Evolutionary conservation across 176 grass and related monocot species (phyloP), one percentile per base, ranked within the genome.

Genomic region (Paspalum vaginatum): DNA sequence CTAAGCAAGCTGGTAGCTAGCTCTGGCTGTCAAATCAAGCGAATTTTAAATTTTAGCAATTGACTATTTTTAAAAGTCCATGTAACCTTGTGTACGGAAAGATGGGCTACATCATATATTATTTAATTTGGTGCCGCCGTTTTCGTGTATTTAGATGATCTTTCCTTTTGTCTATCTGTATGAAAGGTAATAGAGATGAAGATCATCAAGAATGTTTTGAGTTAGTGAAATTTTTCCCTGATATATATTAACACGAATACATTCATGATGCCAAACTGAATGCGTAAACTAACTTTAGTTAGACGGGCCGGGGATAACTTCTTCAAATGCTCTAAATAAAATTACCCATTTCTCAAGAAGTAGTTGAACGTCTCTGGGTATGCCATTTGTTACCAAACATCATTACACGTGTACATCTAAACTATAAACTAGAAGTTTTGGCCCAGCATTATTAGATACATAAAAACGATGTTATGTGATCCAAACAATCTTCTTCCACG

Each of bases 371-470:
- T 57, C 59, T 11, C 39, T 76, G 44, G 51, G 27, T 58, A 61
- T 0, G 32, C 4, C 11, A 45, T 51, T 55, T 79, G 38, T 43
- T 32, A 63, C 11, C 22, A 46, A 82, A 56, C 45, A 83, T 71
- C 72, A 56, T 70, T 50, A 81, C 78, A 77, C 62, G 53, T 76
- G 61, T 72, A 51, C 43, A 75, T 41, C 53, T 11, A 68, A 67
- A 59, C 43, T n/a, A 72, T 43, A 42, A 8, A 53, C 17, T 21
- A 18, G 39, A 85, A 50, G 82, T n/a, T 61, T 85, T 78, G 37
- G 65, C 42, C 20, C 54, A 32, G 6, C n/a, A 58, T 84, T 61
- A 70, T 84, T 61, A 70, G 65, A 12, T 84, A 61, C 48, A 59
- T 21, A 61, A 85, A 38, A 45, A 44, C 2, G 56, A 81, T 42